Base-by-base conservation (phyloP, 768 basidiomycete species). In the Podaxis pistillaris region DNA sequence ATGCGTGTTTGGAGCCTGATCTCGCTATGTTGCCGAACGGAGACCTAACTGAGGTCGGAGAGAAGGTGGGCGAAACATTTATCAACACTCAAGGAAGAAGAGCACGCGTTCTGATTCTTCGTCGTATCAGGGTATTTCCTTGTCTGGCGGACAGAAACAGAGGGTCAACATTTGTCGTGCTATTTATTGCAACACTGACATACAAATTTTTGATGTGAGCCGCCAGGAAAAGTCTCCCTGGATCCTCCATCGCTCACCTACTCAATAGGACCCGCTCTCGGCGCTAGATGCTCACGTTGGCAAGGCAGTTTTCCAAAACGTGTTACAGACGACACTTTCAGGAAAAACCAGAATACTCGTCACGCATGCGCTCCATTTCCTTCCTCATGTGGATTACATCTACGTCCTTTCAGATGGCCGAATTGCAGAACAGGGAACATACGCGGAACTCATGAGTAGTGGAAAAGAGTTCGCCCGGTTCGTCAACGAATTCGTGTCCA, bases 241-340 rank as follows among this genome's bases (percentile, higher is more conserved):
- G 13, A 38, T 15, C 24, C 28, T 13, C 50, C 33, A 28, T 49
- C 47, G 30, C 22, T 65, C 26, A 60, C 17, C 7, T 33, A 17
- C 53, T 7, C 47, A 88, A 46, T 9, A 46, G 85, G 93, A 94
- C 68, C 93, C 93, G 4, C 78, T 94, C 9, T 91, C 89, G n/a
- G 94, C 94, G 24, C 82, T 98, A 11, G 95, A 98, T 71, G 93
- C 94, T 4, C 93, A 95, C 70, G 93, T 96, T 54, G 94, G 94
- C 44, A 91, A 91, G 72, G 82, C 86, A 2, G 87, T 96, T 13
- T 94, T 96, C 77, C 85, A 91, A 69, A 88, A 95, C 62, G 90
- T 94, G 11, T 82, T 96, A 53, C 80, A 86, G 61, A 84, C 85
- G 59, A 82, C 80, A 15, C 76, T 85, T 13, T 70, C 77, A 4